These are phyloP conservation scores for Ophiostoma sp. DNA, from an alignment of 2,329 filamentous ascomycete genomes.

Conservation along the genomic window DNA sequence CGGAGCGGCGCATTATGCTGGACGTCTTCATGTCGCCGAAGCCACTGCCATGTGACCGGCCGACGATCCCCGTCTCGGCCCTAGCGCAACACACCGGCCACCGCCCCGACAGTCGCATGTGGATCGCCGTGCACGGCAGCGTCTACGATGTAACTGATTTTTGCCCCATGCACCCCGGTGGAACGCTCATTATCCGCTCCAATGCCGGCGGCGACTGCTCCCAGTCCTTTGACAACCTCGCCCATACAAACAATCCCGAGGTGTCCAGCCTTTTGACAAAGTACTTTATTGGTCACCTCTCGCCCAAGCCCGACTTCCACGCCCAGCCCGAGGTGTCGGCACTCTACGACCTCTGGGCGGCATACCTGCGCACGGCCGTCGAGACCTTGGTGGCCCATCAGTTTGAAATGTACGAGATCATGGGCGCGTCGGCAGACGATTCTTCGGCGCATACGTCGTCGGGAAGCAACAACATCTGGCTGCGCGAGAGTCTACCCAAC, in stretches of 20 bases:
- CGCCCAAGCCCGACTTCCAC: conserved; percentile 45
- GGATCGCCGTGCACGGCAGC: conserved; percentile 49
- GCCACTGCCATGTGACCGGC: conserved; percentile 45
- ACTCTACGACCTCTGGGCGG: conserved; percentile 47
- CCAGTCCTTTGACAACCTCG: conserved; percentile 48
- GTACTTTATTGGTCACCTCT: conserved; percentile 49
- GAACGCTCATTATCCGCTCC: conserved; percentile 48
- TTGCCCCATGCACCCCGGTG: conserved; percentile 48
- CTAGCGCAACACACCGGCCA: conserved; percentile 49
- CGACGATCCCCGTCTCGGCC: conserved; percentile 46
- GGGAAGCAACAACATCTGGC: conserved; percentile 42
- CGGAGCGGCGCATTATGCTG: conserved; percentile 51
- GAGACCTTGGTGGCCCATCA: conserved; percentile 49
- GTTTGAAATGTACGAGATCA: conserved; percentile 49
- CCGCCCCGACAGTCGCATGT: conserved; percentile 41
- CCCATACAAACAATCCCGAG: conserved; percentile 51
- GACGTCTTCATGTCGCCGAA: conserved; percentile 54
- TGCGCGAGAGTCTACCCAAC: conserved; percentile 42
- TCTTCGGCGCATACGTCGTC: conserved; percentile 28
- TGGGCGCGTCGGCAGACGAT: conserved; percentile 37
- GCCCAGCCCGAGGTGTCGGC: conserved; percentile 39
- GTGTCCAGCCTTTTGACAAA: conserved; percentile 48
- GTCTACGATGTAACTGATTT: conserved; percentile 52
- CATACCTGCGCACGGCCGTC: conserved; percentile 44
- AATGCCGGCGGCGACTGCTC: conserved; percentile 51